Evolutionary conservation across 2,329 filamentous ascomycete genomes (phyloP), one percentile per base, ranked within the genome.

Genomic region (Cadophora malorum): DNA sequence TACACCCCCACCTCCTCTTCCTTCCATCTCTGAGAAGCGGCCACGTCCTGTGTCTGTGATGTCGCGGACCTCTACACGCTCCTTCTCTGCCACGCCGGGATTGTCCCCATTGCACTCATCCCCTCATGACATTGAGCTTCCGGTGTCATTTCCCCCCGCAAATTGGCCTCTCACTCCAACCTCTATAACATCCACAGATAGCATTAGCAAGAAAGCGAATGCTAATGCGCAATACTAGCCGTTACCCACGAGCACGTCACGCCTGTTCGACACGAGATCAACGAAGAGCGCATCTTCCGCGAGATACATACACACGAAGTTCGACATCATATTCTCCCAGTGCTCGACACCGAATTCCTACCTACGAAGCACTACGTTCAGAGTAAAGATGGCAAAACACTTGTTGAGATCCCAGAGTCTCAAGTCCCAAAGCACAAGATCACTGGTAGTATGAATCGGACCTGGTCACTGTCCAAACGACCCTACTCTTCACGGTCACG

Each of bases 231-330:
- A 21, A 50, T 52, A 67, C 60, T 73, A 84, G 83, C 82, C 68
- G 83, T 86, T 21, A 81, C 79, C 0, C 84, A 86, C 67, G 83
- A 87, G 70, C 78, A 79, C 0, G 76, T 86, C 49, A 78, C 79
- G 19, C 79, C 80, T 3, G 74, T 80, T 16, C 73, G 79, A 12
- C 83, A 84, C 67, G 78, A 85, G 60, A 78, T 86, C 55, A 73
- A 80, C 19, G 78, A 85, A 70, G 80, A 85, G 71, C 71, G 74
- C 25, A 82, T 86, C 62, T 82, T 81, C 7, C 82, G 84, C 47
- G 85, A 87, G 68, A 84, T 85, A 41, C 85, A 87, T 76, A 82
- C 82, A 41, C 80, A 87, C 73, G 81, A 86, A 69, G 75, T 84
- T 45, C 83, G 81, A 70, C 84, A 86, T 68, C 81, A 82, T 31